Conservation (phyloP, 345 rosid species). For the Raphanus raphanistrum region DNA sequence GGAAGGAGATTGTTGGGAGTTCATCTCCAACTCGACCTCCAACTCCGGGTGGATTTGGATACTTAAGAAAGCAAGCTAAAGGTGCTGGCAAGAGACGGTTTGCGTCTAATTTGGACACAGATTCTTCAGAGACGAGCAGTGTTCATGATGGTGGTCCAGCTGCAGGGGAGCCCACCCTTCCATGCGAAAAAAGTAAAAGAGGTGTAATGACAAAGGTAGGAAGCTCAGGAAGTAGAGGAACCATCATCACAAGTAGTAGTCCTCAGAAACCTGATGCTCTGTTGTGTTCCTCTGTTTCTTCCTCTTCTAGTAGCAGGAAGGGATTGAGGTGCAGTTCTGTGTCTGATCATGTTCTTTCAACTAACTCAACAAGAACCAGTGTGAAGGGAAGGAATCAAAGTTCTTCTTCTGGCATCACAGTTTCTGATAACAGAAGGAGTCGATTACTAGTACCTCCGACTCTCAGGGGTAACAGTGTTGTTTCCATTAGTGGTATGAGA, state of each 20-base stretch:
- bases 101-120: slow-evolving; percentile 49
- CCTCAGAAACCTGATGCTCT: slow-evolving; percentile 41
- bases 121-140: slow-evolving; percentile 69
- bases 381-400: slow-evolving; percentile 43
- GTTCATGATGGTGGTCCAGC: slow-evolving; percentile 42
- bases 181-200: slow-evolving; percentile 27
- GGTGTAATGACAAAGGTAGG: slow-evolving; percentile 39
- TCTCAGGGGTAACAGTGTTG: slow-evolving; percentile 45
- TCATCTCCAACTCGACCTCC: slow-evolving; percentile 66
- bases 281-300: slow-evolving; percentile 31
- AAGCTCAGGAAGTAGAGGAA: slow-evolving; percentile 49
- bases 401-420: slow-evolving; percentile 46
- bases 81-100: slow-evolving; percentile 37
- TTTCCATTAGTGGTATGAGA: slow-evolving; percentile 61
- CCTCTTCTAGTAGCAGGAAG: slow-evolving; percentile 49
- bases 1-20: slow-evolving; percentile 71
- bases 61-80: slow-evolving; percentile 42
- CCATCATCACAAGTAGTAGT: slow-evolving; percentile 40
- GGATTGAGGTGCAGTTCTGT: slow-evolving; percentile 60
- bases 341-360: slow-evolving; percentile 44
- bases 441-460: slow-evolving; percentile 45
- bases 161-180: not conserved
- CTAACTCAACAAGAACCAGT: slow-evolving; percentile 49
- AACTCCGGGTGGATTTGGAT: slow-evolving; percentile 31
- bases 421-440: slow-evolving; percentile 61